Evolutionary conservation across 2,329 filamentous ascomycete genomes (phyloP).

Genomic region (Diaporthe humulicola): DNA sequence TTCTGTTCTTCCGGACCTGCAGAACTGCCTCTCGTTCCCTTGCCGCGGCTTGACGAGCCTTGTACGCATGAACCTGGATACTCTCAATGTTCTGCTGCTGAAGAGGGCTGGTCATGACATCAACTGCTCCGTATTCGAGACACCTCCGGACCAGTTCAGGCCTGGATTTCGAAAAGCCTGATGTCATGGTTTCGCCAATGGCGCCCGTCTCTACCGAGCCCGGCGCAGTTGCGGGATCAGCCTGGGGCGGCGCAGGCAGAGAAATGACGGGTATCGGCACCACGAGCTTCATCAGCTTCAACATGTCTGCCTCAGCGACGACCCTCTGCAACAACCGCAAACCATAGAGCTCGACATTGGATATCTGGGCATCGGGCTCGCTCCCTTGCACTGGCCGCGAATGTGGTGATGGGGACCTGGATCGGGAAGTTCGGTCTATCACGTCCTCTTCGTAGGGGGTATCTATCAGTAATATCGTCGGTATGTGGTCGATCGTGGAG

Average conservation of each 20-base stretch:
- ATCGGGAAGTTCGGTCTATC: conserved; percentile 51
- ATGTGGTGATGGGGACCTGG: conserved; percentile 61
- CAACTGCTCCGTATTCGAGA: conserved; percentile 86
- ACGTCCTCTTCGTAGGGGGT: conserved; percentile 65
- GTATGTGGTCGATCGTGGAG: conserved; percentile 65
- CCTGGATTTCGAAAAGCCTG: conserved; percentile 16
- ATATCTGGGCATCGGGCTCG: conserved; percentile 54
- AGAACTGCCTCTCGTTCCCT: conserved; percentile 80
- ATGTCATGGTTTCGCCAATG: conserved; percentile 24
- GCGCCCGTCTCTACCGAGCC: conserved; percentile 11
- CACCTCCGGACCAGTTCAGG: conserved; percentile 65
- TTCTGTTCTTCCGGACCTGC: conserved; percentile 80
- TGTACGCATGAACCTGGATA: conserved; percentile 86
- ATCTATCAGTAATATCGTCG: conserved; percentile 70
- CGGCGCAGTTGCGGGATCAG: conserved; percentile 18
- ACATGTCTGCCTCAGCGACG: conserved; percentile 69
- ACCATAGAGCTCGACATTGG: conserved; percentile 67
- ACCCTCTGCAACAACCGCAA: conserved; percentile 68
- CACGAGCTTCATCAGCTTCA: conserved; percentile 68
- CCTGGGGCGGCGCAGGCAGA: conserved; percentile 26
- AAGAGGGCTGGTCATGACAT: conserved; percentile 86
- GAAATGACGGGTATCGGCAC: conserved; percentile 67
- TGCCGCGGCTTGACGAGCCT: conserved; percentile 80
- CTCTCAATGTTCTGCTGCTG: conserved; percentile 80
- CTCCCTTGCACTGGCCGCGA: conserved; percentile 52